Evolutionary conservation across 768 basidiomycete species (phyloP).

Genomic region (Suillus fuscotomentosus): DNA sequence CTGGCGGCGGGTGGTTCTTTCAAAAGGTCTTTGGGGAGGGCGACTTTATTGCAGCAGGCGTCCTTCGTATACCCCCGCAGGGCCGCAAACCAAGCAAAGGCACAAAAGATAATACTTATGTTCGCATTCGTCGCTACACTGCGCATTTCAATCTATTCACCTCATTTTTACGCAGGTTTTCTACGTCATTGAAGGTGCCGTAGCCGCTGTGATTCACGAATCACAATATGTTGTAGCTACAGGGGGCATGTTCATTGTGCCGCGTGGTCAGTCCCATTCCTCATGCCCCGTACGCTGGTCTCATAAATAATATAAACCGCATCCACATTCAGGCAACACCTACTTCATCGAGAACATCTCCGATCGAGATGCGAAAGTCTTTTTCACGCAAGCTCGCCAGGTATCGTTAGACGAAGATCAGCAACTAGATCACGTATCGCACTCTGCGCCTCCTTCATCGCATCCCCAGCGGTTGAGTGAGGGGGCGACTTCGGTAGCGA

Average conservation of each 20-base stretch:
- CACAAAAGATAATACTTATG: slow-evolving; percentile 92
- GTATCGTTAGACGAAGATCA: slow-evolving; percentile 31
- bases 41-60: slow-evolving; percentile 88
- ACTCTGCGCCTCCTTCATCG: slow-evolving; percentile 29
- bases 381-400: slow-evolving; percentile 87
- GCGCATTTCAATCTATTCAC: neutral
- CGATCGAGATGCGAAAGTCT: slow-evolving; percentile 75
- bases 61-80: slow-evolving; percentile 76
- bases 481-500: slow-evolving; percentile 11
- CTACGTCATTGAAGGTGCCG: slow-evolving; percentile 85
- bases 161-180: slow-evolving; percentile 47
- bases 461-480: slow-evolving; percentile 28
- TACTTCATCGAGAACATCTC: slow-evolving; percentile 90
- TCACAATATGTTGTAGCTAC: slow-evolving; percentile 74
- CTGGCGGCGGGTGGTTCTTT: slow-evolving; percentile 73
- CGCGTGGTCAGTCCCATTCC: slow-evolving; percentile 60
- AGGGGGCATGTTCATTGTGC: slow-evolving; percentile 88
- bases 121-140: slow-evolving; percentile 36
- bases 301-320: neutral
- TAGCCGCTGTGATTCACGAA: slow-evolving; percentile 81
- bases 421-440: slow-evolving; percentile 22
- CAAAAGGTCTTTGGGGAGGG: slow-evolving; percentile 92
- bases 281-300: neutral
- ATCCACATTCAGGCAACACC: slow-evolving; percentile 62
- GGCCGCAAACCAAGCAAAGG: slow-evolving; percentile 85